Evolutionary conservation across 2,329 filamentous ascomycete species (phyloP), one percentile per base, ranked within the genome.

Genomic region (Apiospora pterosperma): DNA sequence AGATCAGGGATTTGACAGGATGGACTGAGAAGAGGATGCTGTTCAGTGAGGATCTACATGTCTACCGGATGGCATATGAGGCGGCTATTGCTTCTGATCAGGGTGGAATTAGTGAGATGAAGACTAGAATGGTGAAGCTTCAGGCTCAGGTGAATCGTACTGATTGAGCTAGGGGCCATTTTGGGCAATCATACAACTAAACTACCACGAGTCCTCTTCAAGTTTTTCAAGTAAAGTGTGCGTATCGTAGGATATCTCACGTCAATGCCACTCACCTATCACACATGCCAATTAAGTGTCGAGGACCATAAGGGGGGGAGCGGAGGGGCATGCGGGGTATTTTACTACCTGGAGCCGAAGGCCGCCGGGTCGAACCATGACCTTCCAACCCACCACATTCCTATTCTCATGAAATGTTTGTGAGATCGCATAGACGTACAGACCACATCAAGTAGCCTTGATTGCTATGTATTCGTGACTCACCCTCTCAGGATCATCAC

Each of bases 31-130:
- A 65, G 31, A 70, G 78, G 39, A 65, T 69, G 25, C 66, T 80
- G 21, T 80, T 82, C 55, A 74, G 75, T 1, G 75, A 81, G 62
- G 73, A 73, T 0, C 21, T 79, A 11, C 68, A 72, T 5, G 72
- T 73, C 2, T 77, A 81, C 65, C 75, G 79, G 14, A 41, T 73
- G 21, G 76, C 78, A 0, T 82, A 80, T 62, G 79, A 82, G 58
- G 75, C 74, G 19, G 71, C 72, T 7, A 65, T 63, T 0, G 62
- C 38, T n/a, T 60, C 61, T 21, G 70, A 69, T 11, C 68, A 72
- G 58, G 66, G 68, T 5, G 70, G 76, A 8, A 71, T 75, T 11
- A 68, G 65, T 6, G 76, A 72, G 39, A 63, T 67, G 34, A 70
- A 65, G 58, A 71, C 64, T 7, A 64, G 59, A 14, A 71, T 67